Percentiles rank a stretch among this genome's conserved stretches.
Evolutionary conservation across 148 eudicot species (phyloP).

Genomic region (Agrostemma githago): DNA sequence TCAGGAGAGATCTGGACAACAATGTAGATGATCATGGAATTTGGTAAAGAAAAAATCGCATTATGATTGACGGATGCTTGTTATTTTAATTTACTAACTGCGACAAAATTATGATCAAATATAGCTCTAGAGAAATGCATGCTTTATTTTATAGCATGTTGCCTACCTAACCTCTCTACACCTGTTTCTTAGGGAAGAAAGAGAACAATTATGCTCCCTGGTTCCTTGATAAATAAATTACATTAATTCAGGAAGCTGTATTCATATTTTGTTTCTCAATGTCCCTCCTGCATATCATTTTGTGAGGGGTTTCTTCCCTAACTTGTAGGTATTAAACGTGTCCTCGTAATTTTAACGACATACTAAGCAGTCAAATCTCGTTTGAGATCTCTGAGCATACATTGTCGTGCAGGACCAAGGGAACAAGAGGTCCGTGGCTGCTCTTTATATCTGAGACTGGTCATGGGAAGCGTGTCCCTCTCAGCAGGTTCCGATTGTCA

Average conservation of each 20-base stretch:
- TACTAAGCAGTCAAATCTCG: not conserved
- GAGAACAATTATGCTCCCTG: not conserved
- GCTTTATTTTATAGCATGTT: not conserved
- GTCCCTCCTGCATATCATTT: not conserved
- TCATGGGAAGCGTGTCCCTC: slow-evolving; percentile 87
- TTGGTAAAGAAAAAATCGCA: slow-evolving; percentile 39
- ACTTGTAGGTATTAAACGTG: not conserved
- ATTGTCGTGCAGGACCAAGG: slow-evolving; percentile 39
- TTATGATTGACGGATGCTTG: slow-evolving; percentile 2
- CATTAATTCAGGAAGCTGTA: not conserved
- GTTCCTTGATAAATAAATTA: not conserved
- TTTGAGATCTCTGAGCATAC: slow-evolving; percentile 1
- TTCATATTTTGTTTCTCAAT: not conserved
- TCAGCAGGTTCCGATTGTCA: slow-evolving; percentile 69
- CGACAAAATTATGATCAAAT: not conserved
- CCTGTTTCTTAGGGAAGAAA: not conserved
- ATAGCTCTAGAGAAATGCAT: not conserved
- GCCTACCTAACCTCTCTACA: not conserved
- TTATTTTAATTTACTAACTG: not conserved
- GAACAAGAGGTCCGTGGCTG: slow-evolving; percentile 71
- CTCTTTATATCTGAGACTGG: slow-evolving; percentile 92
- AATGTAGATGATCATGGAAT: slow-evolving; percentile 36
- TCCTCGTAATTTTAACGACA: not conserved
- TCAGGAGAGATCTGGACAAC: slow-evolving; percentile 42
- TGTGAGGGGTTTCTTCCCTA: not conserved